phyloP scores from a whole-genome alignment of 306 rosid genomes.

The Mucuna pruriens region DNA sequence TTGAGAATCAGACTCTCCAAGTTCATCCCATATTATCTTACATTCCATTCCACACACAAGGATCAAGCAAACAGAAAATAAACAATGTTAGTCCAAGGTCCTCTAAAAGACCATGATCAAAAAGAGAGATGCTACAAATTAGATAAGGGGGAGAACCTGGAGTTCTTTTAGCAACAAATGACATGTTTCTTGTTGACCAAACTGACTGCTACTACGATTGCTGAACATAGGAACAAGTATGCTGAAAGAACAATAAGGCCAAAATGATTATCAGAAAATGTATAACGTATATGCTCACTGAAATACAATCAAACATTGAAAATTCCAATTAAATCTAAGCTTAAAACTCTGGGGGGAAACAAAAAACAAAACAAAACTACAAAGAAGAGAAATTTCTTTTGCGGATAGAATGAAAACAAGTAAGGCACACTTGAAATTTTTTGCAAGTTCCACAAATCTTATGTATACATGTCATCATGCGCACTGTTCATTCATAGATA shows the following conservation, averaged over 20 bases:
- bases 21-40: conserved; percentile 81
- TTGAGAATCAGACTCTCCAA: conserved; percentile 65
- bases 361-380: background rate
- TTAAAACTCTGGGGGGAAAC: background rate
- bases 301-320: background rate
- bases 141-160: conserved; percentile 51
- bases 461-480: background rate
- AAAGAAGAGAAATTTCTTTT: background rate
- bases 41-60: conserved; percentile 42
- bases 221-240: conserved; percentile 50
- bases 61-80: conserved; percentile 17
- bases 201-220: conserved; percentile 46
- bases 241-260: conserved; percentile 19
- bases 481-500: background rate
- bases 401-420: background rate
- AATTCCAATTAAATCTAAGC: background rate
- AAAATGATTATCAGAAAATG: background rate
- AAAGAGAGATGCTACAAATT: conserved; percentile 12
- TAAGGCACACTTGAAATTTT: background rate
- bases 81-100: background rate
- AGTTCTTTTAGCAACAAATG: conserved; percentile 64
- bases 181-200: conserved; percentile 56
- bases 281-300: background rate
- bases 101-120: background rate
- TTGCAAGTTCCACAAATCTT: background rate